A percentile compares a stretch with the other conserved stretches of the same genome.
These are phyloP conservation scores for Cucurbita argyrosperma DNA, from an alignment of 306 rosid genomes.

Conservation along the genomic window DNA sequence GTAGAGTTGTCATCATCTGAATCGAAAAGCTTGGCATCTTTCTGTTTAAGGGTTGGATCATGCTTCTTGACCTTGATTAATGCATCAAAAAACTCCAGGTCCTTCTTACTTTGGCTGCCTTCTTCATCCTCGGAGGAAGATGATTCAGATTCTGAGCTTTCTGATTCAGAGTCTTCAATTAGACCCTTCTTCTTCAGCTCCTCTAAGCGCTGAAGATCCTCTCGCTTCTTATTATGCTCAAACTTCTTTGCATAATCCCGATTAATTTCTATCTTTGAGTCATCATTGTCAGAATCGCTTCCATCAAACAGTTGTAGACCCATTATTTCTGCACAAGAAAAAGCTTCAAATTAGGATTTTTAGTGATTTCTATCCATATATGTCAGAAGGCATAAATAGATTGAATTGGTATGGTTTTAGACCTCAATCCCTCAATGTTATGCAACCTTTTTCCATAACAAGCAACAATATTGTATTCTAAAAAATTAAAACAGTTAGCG, in stretches of 20 bases:
- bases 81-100: constrained; percentile 43
- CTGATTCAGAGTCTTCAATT: constrained; percentile 21
- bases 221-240: constrained; percentile 75
- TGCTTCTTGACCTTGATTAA: constrained; percentile 53
- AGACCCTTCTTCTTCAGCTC: constrained; percentile 70
- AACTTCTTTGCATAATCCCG: constrained; percentile 28
- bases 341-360: not conserved
- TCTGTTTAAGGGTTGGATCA: constrained; percentile 47
- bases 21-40: constrained; percentile 43
- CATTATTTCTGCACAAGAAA: constrained; percentile 12
- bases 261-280: constrained; percentile 43
- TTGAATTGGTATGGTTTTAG: not conserved
- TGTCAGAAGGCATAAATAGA: not conserved
- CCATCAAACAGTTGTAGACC: constrained; percentile 36
- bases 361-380: not conserved
- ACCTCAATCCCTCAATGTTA: not conserved
- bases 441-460: not conserved
- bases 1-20: constrained; percentile 22
- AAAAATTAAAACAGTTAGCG: not conserved
- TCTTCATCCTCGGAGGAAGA: constrained; percentile 22
- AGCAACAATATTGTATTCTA: not conserved
- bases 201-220: constrained; percentile 64
- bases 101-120: constrained; percentile 8
- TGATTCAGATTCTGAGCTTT: constrained; percentile 25
- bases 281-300: constrained; percentile 43